phyloP scores from a whole-genome alignment of 495 filamentous ascomycete genomes.

The Cladorrhinum samala region DNA sequence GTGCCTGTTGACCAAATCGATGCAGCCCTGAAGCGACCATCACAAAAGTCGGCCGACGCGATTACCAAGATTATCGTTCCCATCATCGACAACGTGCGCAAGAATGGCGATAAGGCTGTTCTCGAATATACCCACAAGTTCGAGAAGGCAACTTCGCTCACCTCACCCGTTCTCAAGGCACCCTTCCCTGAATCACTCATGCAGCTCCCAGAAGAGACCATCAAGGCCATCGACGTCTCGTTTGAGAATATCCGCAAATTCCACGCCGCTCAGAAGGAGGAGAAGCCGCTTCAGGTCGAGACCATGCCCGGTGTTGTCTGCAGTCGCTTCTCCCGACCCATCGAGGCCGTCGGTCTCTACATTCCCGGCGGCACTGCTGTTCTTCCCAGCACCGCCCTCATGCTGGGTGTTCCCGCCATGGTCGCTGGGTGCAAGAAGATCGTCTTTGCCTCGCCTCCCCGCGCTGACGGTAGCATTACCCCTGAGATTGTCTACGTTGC shows the following conservation, averaged over 20 bases:
- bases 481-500: constrained; percentile 98
- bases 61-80: constrained; percentile 86
- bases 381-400: constrained; percentile 89
- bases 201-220: constrained; percentile 74
- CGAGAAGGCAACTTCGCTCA: constrained; percentile 86
- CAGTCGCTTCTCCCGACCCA: constrained; percentile 86
- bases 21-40: constrained; percentile 74
- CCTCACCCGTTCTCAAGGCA: constrained; percentile 77
- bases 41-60: constrained; percentile 82
- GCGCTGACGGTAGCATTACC: constrained; percentile 81
- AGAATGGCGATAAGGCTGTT: constrained; percentile 76
- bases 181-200: constrained; percentile 82
- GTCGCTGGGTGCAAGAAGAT: constrained; percentile 97
- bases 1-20: constrained; percentile 55
- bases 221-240: constrained; percentile 84
- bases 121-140: constrained; percentile 95
- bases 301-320: constrained; percentile 97
- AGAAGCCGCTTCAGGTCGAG: constrained; percentile 73
- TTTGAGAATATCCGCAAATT: constrained; percentile 93
- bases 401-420: constrained; percentile 96
- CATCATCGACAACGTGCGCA: constrained; percentile 79
- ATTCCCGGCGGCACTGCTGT: constrained; percentile 95
- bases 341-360: constrained; percentile 91
- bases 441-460: constrained; percentile 84
- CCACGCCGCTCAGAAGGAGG: constrained; percentile 81